These are phyloP conservation scores for Symbiodinium natans DNA, from an alignment of 73 alveolate species.

Conservation along the genomic window DNA sequence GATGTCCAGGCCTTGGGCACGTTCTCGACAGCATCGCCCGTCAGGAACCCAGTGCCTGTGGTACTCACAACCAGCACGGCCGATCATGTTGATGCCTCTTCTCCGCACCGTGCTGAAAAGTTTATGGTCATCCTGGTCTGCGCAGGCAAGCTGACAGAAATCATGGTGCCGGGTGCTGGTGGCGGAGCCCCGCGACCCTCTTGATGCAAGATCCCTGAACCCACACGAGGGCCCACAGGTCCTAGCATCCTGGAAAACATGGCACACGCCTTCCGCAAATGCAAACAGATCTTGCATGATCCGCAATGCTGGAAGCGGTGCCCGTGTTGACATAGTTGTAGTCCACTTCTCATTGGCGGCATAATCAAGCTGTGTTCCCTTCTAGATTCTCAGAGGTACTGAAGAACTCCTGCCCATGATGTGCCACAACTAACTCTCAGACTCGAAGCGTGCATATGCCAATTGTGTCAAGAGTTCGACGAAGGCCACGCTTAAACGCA, in stretches of 20 bases:
- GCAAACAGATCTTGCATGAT: neutral
- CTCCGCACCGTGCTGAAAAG: no score
- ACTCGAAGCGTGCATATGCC: no score
- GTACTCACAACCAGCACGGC: no score
- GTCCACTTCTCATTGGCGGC: neutral
- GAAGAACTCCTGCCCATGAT: no score
- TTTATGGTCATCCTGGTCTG: no score
- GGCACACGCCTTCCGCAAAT: neutral
- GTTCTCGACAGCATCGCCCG: slow-evolving; percentile 60
- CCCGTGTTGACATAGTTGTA: neutral
- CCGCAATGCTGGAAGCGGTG: neutral
- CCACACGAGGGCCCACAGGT: neutral
- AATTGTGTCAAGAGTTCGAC: neutral
- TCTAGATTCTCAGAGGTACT: no score
- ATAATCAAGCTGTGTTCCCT: no score
- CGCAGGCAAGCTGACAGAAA: no score
- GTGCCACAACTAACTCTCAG: no score
- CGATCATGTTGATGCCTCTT: neutral
- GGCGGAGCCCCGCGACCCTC: no score
- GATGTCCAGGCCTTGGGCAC: slow-evolving; percentile 57
- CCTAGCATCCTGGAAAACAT: neutral
- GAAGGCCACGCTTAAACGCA: neutral
- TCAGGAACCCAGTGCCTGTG: slow-evolving; percentile 79
- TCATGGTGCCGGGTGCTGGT: no score
- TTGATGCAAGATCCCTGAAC: no score